A percentile compares a stretch with the other conserved stretches of the same genome.
phyloP scores from a whole-genome alignment of 2,329 filamentous ascomycete genomes.

The Zymoseptoria passerinii region DNA sequence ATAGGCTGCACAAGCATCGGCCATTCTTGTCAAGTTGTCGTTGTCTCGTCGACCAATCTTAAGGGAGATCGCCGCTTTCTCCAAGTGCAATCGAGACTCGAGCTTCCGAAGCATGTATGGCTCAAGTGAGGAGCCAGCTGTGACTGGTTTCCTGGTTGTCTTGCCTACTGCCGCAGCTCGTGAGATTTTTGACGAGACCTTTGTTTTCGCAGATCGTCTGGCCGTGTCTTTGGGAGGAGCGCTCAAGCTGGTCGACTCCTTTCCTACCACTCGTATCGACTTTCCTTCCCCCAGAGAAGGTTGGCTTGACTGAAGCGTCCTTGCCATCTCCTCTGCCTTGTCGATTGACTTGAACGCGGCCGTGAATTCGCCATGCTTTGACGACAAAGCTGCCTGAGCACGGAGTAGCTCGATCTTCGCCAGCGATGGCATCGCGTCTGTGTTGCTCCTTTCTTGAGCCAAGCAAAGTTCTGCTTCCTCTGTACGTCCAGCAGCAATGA shows the following conservation, averaged over 20 bases:
- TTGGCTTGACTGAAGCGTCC: conserved; percentile 1
- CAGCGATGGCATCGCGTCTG: conserved; percentile 3
- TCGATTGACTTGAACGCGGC: conserved; percentile 14
- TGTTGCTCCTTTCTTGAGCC: conserved; percentile 6
- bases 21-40: background rate
- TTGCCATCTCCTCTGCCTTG: conserved; percentile 11
- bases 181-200: background rate
- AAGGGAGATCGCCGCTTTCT: conserved; percentile 6
- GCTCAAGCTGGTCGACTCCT: background rate
- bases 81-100: conserved; percentile 4
- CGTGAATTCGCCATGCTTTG: conserved; percentile 16
- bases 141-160: background rate
- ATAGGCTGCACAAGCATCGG: conserved; percentile 3
- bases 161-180: background rate
- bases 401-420: conserved; percentile 13
- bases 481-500: conserved; percentile 17
- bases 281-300: background rate
- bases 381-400: conserved; percentile 16
- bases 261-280: background rate
- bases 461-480: conserved; percentile 27
- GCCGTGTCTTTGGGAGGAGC: background rate
- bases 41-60: conserved; percentile 2
- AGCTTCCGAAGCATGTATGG: conserved; percentile 8
- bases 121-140: background rate
- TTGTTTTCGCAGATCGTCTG: background rate